Base-by-base conservation (phyloP, 73 alveolate genomes). In the Tetrahymena malaccensis region DNA sequence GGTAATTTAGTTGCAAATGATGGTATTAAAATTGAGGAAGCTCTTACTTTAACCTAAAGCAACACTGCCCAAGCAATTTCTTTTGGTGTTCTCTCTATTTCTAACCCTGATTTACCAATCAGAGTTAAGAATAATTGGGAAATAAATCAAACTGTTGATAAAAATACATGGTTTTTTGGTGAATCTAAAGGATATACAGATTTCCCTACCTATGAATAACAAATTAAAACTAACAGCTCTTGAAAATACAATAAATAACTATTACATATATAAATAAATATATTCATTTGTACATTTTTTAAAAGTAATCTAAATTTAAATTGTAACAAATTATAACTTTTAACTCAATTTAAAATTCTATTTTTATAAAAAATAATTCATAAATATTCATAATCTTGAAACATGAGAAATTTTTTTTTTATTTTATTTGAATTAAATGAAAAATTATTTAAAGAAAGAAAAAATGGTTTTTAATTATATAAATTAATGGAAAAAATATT, bases 1-100 rank as follows among this genome's bases (percentile, higher is more conserved):
- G 96, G 96, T 33, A 84, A 43, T 1, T 94, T 94, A 35, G 70
- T 94, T 11, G 96, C 95, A 1, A 94, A 94, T 38, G 83, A 83
- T 55, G 94, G 94, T 16, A 85, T 37, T 25, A 85, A 94, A 27
- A 94, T 94, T 0, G 94, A 94, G 33, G 93, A 85, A 85, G 96
- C 96, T 6, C 33, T 33, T 31, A 43, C 57, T n/a, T 83, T 43
- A 34, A 94, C 93, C 33, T 43, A 37, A 21, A 27, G 27, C 19
- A 85, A 43, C 15, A 38, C 40, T 19, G 70, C 93, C 17, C 83
- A 94, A 85, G 96, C 94, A 4, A 94, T 85, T 0, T 85, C 96
- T 8, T 94, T 94, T 43, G 96, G 96, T 85, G 93, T 85, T 27
- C 94, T 94, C 43, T 94, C 93, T 94, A 94, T 94, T 43, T 94